Conservation (phyloP, 2,329 filamentous ascomycete species). For the Pseudogymnoascus sp. region DNA sequence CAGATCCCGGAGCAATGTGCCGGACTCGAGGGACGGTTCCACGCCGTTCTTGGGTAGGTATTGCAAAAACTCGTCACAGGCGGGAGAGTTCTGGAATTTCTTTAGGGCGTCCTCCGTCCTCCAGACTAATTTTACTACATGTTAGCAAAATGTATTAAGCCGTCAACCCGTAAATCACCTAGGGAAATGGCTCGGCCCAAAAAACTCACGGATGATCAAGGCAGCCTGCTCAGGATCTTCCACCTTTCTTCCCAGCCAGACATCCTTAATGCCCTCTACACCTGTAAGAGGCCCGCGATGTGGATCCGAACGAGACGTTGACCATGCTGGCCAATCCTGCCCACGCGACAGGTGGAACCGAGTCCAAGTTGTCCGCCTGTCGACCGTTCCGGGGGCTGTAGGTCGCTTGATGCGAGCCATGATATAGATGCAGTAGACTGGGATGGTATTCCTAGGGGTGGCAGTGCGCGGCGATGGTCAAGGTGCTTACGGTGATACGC, state of each 20-base stretch:
- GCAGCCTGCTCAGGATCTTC: slow-evolving; percentile 18
- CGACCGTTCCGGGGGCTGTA: neutral
- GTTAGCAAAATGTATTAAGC: neutral
- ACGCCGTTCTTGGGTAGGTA: neutral
- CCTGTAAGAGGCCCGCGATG: neutral
- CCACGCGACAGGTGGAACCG: slow-evolving; percentile 18
- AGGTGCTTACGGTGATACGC: neutral
- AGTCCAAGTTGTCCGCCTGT: slow-evolving; percentile 15
- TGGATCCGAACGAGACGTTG: slow-evolving; percentile 16
- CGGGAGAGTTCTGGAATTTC: neutral
- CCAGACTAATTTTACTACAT: neutral
- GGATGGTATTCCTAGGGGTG: neutral
- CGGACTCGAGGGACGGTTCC: neutral
- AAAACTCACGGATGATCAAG: slow-evolving; percentile 14
- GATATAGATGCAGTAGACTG: neutral
- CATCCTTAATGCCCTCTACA: slow-evolving; percentile 19
- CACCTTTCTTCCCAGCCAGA: slow-evolving; percentile 25
- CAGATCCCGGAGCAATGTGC: neutral
- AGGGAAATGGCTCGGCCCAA: neutral
- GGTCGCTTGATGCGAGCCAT: neutral
- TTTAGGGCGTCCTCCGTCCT: neutral
- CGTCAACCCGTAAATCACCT: neutral
- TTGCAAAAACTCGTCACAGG: neutral
- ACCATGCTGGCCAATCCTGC: slow-evolving; percentile 20
- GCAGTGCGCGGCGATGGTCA: neutral